Conservation (phyloP, 192 early-diverging fungal species). For the Podila clonocystis region DNA sequence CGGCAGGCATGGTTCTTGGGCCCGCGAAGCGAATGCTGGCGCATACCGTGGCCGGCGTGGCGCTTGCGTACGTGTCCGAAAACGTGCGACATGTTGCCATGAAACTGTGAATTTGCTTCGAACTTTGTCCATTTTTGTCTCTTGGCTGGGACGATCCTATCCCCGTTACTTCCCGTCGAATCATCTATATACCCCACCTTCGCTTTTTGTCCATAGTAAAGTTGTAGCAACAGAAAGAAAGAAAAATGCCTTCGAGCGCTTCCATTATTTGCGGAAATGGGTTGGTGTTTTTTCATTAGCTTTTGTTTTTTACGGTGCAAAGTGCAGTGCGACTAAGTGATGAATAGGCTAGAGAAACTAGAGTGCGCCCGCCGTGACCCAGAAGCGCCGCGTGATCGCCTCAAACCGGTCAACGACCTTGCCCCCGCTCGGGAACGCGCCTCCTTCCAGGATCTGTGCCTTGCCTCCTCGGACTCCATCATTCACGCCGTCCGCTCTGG, state of each 20-base stretch:
- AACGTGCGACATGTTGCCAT: conserved; percentile 1
- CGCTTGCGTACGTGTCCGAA: conserved; percentile 24
- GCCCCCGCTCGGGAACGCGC: conserved; percentile 38
- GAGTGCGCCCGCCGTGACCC: conserved; percentile 35
- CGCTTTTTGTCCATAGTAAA: neutral
- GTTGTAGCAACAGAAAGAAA: no score
- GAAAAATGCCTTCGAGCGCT: no score
- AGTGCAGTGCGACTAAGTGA: neutral
- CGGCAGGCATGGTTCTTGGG: conserved; percentile 28
- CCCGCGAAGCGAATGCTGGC: conserved; percentile 16
- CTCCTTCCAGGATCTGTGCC: conserved; percentile 22
- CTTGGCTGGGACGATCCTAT: no score
- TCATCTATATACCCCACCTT: neutral
- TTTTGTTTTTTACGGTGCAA: no score
- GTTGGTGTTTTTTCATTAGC: no score
- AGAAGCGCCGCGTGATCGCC: conserved; percentile 39
- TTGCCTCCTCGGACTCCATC: neutral
- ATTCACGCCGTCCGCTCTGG: conserved; percentile 1
- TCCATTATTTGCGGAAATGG: no score
- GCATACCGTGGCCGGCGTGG: conserved; percentile 19
- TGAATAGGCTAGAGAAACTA: conserved; percentile 9
- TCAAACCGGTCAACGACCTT: conserved; percentile 48
- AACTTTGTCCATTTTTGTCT: neutral
- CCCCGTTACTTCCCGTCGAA: neutral
- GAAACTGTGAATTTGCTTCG: conserved; percentile 14